Evolutionary conservation across 163 green algal genomes (phyloP).

Genomic region (Coccomyxa subellipsoidea): DNA sequence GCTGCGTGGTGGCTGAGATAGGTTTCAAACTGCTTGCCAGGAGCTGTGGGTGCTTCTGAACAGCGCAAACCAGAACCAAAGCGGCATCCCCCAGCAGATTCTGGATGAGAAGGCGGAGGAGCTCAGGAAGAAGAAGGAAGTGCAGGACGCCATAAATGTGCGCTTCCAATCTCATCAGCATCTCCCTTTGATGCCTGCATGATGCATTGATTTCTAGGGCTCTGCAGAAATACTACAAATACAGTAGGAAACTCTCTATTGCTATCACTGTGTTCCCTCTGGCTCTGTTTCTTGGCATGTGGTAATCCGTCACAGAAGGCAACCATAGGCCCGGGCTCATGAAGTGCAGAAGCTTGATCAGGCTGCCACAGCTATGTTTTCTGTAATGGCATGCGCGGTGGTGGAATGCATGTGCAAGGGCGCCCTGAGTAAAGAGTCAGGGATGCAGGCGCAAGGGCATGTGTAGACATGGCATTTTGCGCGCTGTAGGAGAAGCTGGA

Average conservation of each 20-base stretch:
- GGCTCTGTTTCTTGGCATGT: background rate
- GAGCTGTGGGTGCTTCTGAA: slow-evolving; percentile 92
- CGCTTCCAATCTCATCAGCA: background rate
- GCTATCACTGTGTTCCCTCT: background rate
- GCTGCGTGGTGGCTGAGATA: slow-evolving; percentile 5
- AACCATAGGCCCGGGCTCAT: too few relatives aligned
- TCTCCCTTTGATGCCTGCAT: background rate
- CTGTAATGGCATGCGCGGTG: background rate
- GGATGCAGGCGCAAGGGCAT: background rate
- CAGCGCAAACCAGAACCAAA: slow-evolving; percentile 68
- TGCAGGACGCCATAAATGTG: slow-evolving; percentile 55
- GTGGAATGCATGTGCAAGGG: background rate
- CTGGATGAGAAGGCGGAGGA: slow-evolving; percentile 87
- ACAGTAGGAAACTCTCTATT: background rate
- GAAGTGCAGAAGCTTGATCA: too few relatives aligned
- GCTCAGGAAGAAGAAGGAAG: slow-evolving; percentile 54
- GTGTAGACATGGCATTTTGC: background rate
- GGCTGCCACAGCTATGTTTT: background rate
- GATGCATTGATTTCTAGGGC: background rate
- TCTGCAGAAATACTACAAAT: background rate
- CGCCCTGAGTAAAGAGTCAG: background rate
- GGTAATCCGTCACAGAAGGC: background rate
- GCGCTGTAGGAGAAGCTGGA: slow-evolving; percentile 20
- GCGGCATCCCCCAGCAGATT: slow-evolving; percentile 86
- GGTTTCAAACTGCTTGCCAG: slow-evolving; percentile 30